Base-by-base conservation (phyloP, 495 filamentous ascomycete genomes). In the Peziza echinospora region DNA sequence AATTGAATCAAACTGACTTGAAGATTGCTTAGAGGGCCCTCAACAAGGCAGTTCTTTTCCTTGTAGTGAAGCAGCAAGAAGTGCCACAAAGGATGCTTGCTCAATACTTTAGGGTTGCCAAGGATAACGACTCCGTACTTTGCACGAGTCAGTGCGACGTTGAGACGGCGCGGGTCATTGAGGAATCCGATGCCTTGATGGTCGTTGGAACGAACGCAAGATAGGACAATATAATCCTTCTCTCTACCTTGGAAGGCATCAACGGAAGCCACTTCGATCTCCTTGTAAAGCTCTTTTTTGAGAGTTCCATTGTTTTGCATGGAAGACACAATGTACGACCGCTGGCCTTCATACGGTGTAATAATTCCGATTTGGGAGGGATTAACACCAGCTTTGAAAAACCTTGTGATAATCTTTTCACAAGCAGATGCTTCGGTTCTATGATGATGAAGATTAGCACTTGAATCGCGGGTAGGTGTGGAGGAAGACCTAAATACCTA, bases 111-210 rank as follows among this genome's bases (percentile, higher is more conserved):
- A 7, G 89, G 89, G 59, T 99, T 99, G 42, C 91, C 89, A 16
- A 99, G 76, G 49, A 99, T 93, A 41, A 92, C 89, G 44, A 94
- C 64, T 42, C 89, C 89, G 62, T 82, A 99, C 63, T 93, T 93
- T 34, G 89, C 91, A 60, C 89, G 82, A 44, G 89, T 99, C 44
- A 99, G 74, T 13, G 89, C 89, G n/a, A 99, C 89, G 59, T 99
- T 99, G 54, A 99, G 77, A 69, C 89, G 91, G 52, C 89, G 84
- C 39, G 89, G 89, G 54, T 99, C 89, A 51, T 87, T 94, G 67
- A 99, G 71, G 71, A 99, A 99, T 63, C 89, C 89, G 57, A 99
- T 96, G 51, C 89, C 89, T 64, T 99, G 89, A 59, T 99, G 92
- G 54, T 96, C 91, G 54, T 99, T 99, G 52, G 87, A 94, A 58